Evolutionary conservation across 768 basidiomycete genomes (phyloP), one percentile per base, ranked within the genome.

Genomic region (Leccinum arenicola): DNA sequence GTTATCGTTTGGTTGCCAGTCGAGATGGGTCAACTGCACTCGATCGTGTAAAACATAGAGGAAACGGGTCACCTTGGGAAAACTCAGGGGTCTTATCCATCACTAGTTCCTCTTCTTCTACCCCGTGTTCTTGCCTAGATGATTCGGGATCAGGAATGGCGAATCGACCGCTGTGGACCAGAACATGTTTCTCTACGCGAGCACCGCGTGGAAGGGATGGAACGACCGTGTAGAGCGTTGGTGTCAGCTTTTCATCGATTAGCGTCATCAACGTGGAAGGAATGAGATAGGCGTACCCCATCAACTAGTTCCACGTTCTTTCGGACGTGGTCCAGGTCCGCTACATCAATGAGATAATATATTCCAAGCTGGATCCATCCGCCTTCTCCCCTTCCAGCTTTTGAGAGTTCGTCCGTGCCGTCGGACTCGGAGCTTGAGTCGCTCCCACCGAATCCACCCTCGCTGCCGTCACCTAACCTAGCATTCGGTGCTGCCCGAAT

Each of bases 191-290:
- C 70, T 94, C 92, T 11, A 92, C 66, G 35, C 83, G 70, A 1
- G 90, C 92, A 56, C 77, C 79, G 65, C 88, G 91, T 0, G 92
- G 92, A 8, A 94, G 75, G 38, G 81, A 78, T 56, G 83, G 80
- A 6, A 91, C 81, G 3, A 78, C 81, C 0, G 86, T 65, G 66
- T 88, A 89, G 7, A 94, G 72, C 0, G 81, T 81, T 6, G 79
- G 77, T 8, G 69, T 70, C 50, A 66, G 60, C 58, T 66, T 35
- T 14, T 50, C 29, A 43, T 52, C 51, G 1, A 19, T 68, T 2
- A 61, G 57, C 35, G 4, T 19, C 36, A 10, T 36, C 15, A 3
- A 51, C 2, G 19, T 19, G 25, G 6, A 33, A 33, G 33, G 47
- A 36, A 57, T 38, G 23, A 63, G 29, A 25, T 7, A 27, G 1